Percentiles rank a stretch among this genome's conserved stretches.
Conservation (phyloP, 805 yeast genomes). For the Candida takata region DNA sequence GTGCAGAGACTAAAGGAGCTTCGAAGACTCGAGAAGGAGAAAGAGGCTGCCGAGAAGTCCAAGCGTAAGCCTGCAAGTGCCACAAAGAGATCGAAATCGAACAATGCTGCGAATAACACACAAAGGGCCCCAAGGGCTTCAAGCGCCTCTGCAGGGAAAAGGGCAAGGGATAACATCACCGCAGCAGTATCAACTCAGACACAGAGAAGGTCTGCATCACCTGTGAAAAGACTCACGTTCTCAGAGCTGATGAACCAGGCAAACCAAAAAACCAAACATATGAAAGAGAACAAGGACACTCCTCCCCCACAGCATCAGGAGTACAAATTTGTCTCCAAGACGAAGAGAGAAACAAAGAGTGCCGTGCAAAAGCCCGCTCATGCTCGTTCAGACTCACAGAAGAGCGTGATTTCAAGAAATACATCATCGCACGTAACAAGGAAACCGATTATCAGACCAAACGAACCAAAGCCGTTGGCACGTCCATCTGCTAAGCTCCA, state of each 20-base stretch:
- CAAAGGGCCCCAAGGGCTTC: neutral
- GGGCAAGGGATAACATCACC: constrained; percentile 2
- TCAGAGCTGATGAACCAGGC: constrained; percentile 55
- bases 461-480: constrained; percentile 31
- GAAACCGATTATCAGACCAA: constrained; percentile 6
- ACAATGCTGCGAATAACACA: neutral
- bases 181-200: constrained; percentile 2
- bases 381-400: no score
- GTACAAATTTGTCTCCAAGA: constrained; percentile 5
- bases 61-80: constrained; percentile 1
- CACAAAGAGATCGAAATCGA: neutral
- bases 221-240: constrained; percentile 42
- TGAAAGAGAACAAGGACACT: constrained; percentile 15
- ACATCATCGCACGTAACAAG: neutral
- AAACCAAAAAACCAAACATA: constrained; percentile 27
- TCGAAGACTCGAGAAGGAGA: constrained; percentile 44
- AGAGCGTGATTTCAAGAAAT: no score
- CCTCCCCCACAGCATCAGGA: constrained; percentile 9
- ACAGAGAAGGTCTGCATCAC: constrained; percentile 10
- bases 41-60: constrained; percentile 19
- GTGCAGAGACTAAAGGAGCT: constrained; percentile 63
- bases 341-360: constrained; percentile 9
- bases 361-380: no score
- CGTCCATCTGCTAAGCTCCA: constrained; percentile 51
- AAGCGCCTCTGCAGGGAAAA: neutral